Evolutionary conservation across 1,284 basidiomycete genomes (phyloP).

Genomic region (Psilocybe mexicana): DNA sequence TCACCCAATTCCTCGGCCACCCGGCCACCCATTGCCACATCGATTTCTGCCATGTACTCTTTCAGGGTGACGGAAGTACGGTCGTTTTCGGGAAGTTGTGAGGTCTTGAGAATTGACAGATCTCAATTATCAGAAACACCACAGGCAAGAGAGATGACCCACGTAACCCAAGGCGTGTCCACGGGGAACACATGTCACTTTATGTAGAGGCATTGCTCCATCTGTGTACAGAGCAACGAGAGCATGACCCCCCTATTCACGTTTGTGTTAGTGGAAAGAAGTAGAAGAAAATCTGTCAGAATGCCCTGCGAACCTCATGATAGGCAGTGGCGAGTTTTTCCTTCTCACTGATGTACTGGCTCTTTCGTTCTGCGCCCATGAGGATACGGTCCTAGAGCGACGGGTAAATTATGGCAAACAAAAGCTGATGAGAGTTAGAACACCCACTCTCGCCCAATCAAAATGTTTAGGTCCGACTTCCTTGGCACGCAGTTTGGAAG

Average conservation of each 20-base stretch:
- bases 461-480: slow-evolving; percentile 81
- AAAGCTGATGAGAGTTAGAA: neutral
- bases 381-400: slow-evolving; percentile 78
- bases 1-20: slow-evolving; percentile 88
- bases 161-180: slow-evolving; percentile 90
- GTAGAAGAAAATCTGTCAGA: slow-evolving; percentile 14
- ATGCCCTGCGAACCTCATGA: slow-evolving; percentile 67
- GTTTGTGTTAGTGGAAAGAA: slow-evolving; percentile 19
- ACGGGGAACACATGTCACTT: slow-evolving; percentile 93
- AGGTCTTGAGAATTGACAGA: slow-evolving; percentile 55
- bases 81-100: slow-evolving; percentile 85
- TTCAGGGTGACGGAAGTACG: slow-evolving; percentile 68
- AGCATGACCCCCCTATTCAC: slow-evolving; percentile 81
- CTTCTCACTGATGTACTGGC: slow-evolving; percentile 83
- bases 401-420: slow-evolving; percentile 4
- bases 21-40: slow-evolving; percentile 91
- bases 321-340: slow-evolving; percentile 89
- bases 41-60: slow-evolving; percentile 79
- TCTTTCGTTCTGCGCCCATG: slow-evolving; percentile 93
- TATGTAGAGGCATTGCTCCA: slow-evolving; percentile 93
- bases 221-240: slow-evolving; percentile 89
- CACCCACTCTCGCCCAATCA: slow-evolving; percentile 88
- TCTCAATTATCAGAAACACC: slow-evolving; percentile 17
- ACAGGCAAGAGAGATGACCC: slow-evolving; percentile 33
- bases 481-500: slow-evolving; percentile 77